A percentile compares a stretch with the other conserved stretches of the same genome.
Evolutionary conservation across 1,284 basidiomycete species (phyloP).

Genomic region (Melampsora allii-populina): DNA sequence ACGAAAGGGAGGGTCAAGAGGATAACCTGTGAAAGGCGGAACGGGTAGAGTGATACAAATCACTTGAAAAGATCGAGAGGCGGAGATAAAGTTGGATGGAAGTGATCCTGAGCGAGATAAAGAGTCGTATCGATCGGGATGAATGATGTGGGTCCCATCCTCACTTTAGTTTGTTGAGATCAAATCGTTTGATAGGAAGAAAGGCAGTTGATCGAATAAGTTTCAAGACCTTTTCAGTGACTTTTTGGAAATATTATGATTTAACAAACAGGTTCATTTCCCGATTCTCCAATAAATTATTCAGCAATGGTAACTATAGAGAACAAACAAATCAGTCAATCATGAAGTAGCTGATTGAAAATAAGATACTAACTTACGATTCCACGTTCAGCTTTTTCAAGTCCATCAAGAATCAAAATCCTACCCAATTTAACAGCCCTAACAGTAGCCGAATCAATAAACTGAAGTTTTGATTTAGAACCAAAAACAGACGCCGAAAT

Average conservation of each 20-base stretch:
- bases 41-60: conserved; percentile 51
- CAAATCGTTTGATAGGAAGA: no score
- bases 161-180: conserved; percentile 49
- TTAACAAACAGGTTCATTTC: conserved; percentile 41
- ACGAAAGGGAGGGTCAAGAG: conserved; percentile 55
- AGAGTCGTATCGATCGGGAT: conserved; percentile 50
- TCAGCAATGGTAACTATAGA: conserved; percentile 49
- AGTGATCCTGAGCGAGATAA: conserved; percentile 47
- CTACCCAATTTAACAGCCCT: conserved; percentile 54
- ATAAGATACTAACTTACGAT: neutral
- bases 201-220: conserved; percentile 12
- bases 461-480: conserved; percentile 50
- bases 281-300: conserved; percentile 53
- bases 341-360: neutral
- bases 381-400: conserved; percentile 48
- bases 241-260: neutral
- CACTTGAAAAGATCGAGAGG: conserved; percentile 53
- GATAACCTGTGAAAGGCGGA: conserved; percentile 54
- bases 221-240: neutral
- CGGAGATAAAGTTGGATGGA: conserved; percentile 50
- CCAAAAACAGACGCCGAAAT: conserved; percentile 40
- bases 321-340: conserved; percentile 35
- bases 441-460: conserved; percentile 52
- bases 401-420: conserved; percentile 53
- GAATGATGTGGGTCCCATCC: conserved; percentile 54